A percentile compares a stretch with the other conserved stretches of the same genome.
Evolutionary conservation across 1,284 basidiomycete species (phyloP).

Genomic region (Puccinia triticina): DNA sequence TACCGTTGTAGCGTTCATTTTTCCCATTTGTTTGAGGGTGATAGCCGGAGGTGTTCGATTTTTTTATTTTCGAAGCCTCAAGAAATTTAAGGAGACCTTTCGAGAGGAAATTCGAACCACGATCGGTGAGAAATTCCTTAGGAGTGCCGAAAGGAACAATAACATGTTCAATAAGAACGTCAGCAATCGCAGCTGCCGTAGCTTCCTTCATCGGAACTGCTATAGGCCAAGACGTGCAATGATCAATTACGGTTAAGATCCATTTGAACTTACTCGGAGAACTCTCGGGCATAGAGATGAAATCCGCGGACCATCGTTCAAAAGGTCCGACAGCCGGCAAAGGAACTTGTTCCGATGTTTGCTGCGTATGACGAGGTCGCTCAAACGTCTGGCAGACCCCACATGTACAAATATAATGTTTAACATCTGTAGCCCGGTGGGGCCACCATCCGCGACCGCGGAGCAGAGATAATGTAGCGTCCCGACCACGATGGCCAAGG

Average conservation of each 20-base stretch:
- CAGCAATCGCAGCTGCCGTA: background rate
- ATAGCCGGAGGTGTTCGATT: slow-evolving; percentile 20
- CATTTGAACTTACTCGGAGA: too few species aligned
- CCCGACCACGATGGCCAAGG: background rate
- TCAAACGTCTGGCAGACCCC: background rate
- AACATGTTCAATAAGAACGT: too few species aligned
- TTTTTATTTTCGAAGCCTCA: background rate
- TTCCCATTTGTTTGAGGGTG: slow-evolving; percentile 20
- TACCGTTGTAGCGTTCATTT: slow-evolving; percentile 20
- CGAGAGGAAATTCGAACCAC: too few species aligned
- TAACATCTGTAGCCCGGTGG: background rate
- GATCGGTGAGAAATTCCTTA: too few species aligned
- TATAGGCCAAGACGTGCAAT: slow-evolving; percentile 21
- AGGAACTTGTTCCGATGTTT: background rate
- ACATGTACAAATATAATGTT: background rate
- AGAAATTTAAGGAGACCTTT: too few species aligned
- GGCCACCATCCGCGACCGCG: slow-evolving; percentile 5
- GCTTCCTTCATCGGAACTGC: slow-evolving; percentile 2
- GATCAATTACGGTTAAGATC: too few species aligned
- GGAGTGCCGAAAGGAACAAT: too few species aligned
- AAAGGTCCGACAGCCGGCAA: too few species aligned
- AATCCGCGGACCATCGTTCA: too few species aligned
- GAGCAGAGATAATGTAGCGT: background rate
- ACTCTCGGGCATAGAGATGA: too few species aligned
- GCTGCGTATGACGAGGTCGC: background rate